Conservation (phyloP, 441 rosid species). For the Flueggea neowawraea region DNA sequence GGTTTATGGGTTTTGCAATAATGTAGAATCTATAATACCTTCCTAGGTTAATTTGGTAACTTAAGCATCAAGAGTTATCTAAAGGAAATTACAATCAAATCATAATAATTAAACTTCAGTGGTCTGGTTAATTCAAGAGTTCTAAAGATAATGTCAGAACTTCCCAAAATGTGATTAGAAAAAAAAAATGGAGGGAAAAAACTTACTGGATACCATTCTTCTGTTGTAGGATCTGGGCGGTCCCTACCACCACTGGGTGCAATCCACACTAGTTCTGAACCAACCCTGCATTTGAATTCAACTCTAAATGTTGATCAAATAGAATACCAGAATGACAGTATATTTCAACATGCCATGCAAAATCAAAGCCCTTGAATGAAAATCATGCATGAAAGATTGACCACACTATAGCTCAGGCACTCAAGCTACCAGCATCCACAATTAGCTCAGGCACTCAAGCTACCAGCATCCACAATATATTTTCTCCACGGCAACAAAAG, state of each 20-base stretch:
- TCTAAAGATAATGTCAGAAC: background rate
- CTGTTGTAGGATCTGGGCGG: slow-evolving; percentile 81
- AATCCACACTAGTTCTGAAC: slow-evolving; percentile 85
- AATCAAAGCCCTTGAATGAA: background rate
- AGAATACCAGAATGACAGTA: no score
- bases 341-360: no score
- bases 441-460: background rate
- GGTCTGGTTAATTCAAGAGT: no score
- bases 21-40: no score
- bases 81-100: no score
- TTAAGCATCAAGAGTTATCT: no score
- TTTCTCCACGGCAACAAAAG: background rate
- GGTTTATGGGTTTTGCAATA: no score
- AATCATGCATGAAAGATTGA: background rate
- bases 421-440: background rate
- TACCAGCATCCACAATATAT: background rate
- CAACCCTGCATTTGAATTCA: slow-evolving; percentile 46
- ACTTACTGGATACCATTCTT: slow-evolving; percentile 90
- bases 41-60: no score
- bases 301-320: no score
- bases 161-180: background rate
- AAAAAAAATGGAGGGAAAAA: slow-evolving; percentile 7
- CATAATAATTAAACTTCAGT: no score
- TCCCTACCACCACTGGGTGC: slow-evolving; percentile 99
- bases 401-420: background rate